A percentile compares a stretch with the other conserved stretches of the same genome.
These are phyloP conservation scores for Podospora sp. DNA, from an alignment of 495 filamentous ascomycete genomes.

Conservation along the genomic window DNA sequence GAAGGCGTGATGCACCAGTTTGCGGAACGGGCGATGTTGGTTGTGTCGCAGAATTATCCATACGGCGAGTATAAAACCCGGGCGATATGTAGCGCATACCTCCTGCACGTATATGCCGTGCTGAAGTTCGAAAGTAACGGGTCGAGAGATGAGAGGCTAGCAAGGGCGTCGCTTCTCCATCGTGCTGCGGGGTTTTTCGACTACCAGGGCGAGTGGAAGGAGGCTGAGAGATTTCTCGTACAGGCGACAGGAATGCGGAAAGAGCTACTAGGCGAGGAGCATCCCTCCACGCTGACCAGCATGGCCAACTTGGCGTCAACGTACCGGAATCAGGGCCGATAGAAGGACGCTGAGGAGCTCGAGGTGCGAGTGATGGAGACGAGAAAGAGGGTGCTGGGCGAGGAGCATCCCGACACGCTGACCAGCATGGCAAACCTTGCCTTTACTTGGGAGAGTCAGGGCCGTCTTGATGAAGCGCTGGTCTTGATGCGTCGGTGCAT, in stretches of 20 bases:
- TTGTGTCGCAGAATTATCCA: constrained; percentile 41
- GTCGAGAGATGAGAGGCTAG: constrained; percentile 9
- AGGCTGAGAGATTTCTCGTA: constrained; percentile 41
- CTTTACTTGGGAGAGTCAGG: too few species aligned
- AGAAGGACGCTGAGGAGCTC: too few species aligned
- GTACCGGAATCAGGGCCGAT: too few species aligned
- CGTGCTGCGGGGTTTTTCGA: constrained; percentile 24
- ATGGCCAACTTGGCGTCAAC: too few species aligned
- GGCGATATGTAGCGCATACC: constrained; percentile 38
- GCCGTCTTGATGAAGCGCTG: too few species aligned
- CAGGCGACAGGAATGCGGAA: constrained; percentile 36
- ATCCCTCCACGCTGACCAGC: constrained; percentile 44
- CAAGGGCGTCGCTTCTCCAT: constrained; percentile 9
- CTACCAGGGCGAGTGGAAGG: constrained; percentile 40
- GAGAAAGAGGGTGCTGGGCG: too few species aligned
- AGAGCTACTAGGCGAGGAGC: constrained; percentile 37
- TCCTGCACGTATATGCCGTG: constrained; percentile 42
- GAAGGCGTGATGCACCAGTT: constrained; percentile 32
- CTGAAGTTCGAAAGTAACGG: constrained; percentile 14
- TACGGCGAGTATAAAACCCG: constrained; percentile 37
- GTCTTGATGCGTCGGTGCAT: too few species aligned
- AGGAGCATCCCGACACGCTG: too few species aligned
- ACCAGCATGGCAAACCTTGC: too few species aligned
- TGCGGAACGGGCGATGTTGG: constrained; percentile 32
- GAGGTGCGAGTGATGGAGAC: too few species aligned